Percentiles rank a stretch among this genome's conserved stretches.
Conservation (phyloP, 2,329 filamentous ascomycete species). For the Diaporthe caulivora region DNA sequence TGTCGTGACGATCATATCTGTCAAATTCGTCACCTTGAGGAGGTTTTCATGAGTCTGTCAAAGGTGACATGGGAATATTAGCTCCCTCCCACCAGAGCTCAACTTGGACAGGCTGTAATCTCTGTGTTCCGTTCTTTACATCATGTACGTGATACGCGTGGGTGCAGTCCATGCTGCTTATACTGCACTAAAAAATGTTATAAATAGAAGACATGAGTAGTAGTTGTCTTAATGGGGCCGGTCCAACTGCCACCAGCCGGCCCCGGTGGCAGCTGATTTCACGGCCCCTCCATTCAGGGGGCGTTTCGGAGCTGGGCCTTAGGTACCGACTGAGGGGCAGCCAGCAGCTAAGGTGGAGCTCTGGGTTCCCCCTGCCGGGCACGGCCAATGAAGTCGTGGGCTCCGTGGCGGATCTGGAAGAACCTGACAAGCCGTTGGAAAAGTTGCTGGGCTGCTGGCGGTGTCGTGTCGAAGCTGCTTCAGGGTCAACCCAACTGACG, state of each 20-base stretch:
- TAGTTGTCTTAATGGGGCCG: neutral
- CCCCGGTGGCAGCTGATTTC: neutral
- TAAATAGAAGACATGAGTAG: neutral
- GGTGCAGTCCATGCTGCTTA: too few relatives aligned
- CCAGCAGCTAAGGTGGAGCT: conserved; percentile 29
- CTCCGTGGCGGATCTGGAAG: conserved; percentile 16
- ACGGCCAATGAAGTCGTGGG: conserved; percentile 13
- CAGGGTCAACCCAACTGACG: conserved; percentile 6
- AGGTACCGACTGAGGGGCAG: conserved; percentile 11
- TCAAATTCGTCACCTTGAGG: too few relatives aligned
- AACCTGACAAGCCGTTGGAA: conserved; percentile 30
- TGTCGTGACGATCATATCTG: neutral
- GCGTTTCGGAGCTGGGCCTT: neutral
- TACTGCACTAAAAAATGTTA: neutral
- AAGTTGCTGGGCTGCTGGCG: conserved; percentile 26
- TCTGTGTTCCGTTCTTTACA: too few relatives aligned
- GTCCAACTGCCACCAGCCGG: neutral
- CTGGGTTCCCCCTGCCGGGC: conserved; percentile 12
- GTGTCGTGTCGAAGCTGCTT: conserved; percentile 31
- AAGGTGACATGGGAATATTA: too few relatives aligned
- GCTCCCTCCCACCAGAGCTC: too few relatives aligned
- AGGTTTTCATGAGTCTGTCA: too few relatives aligned
- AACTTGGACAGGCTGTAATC: too few relatives aligned
- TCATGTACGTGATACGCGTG: too few relatives aligned
- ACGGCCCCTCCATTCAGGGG: conserved; percentile 23